These are phyloP conservation scores for Histomonas meleagridis DNA, from an alignment of 208 protist genomes.

Conservation along the genomic window DNA sequence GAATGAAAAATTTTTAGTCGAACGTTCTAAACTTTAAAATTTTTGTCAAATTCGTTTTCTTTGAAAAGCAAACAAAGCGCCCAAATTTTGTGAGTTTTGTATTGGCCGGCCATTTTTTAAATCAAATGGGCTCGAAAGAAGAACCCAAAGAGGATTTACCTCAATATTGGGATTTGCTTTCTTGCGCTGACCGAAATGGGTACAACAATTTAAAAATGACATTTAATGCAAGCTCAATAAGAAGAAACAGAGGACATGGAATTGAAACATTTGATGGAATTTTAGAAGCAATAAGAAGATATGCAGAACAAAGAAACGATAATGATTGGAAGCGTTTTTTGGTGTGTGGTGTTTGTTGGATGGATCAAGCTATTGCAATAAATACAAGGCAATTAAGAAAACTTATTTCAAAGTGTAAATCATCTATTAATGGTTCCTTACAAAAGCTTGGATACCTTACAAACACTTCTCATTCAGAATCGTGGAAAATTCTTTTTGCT, in stretches of 20 bases:
- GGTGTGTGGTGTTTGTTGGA: constrained; percentile 28
- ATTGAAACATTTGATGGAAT: constrained; percentile 16
- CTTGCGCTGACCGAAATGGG: background rate
- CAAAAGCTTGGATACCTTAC: background rate
- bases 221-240: background rate
- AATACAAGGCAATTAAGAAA: background rate
- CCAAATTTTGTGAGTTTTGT: no score
- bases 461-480: constrained; percentile 6
- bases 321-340: constrained; percentile 10
- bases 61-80: no score
- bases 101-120: no score
- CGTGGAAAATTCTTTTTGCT: constrained; percentile 24
- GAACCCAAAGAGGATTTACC: background rate
- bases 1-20: no score
- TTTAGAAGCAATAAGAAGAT: background rate
- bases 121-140: no score
- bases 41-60: no score
- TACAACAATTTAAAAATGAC: background rate
- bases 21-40: no score
- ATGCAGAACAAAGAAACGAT: background rate
- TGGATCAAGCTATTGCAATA: constrained; percentile 26
- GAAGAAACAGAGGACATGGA: background rate
- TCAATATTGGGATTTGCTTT: constrained; percentile 2
- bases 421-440: background rate
- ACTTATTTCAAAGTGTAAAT: constrained; percentile 3